These are phyloP conservation scores for Xylariaceae sp. DNA, from an alignment of 2,329 filamentous ascomycete species.

Conservation along the genomic window DNA sequence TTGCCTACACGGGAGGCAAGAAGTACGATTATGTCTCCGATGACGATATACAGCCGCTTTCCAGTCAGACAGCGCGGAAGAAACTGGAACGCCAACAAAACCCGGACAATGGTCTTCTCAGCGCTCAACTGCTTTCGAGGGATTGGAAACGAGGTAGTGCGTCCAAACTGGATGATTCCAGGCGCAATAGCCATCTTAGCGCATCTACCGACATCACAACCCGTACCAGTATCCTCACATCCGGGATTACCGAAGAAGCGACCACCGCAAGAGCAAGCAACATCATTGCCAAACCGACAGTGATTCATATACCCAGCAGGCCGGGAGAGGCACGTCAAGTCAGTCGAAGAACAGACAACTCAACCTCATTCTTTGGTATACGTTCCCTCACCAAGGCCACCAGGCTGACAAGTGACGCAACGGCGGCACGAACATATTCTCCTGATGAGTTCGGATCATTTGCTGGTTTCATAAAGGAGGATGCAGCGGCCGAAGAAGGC, in stretches of 20 bases:
- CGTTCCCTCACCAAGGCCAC: slow-evolving; percentile 24
- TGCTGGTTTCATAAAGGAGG: slow-evolving; percentile 9
- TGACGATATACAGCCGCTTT: slow-evolving; percentile 19
- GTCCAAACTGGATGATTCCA: slow-evolving; percentile 16
- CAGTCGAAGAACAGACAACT: slow-evolving; percentile 26
- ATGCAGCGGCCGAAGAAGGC: slow-evolving; percentile 13
- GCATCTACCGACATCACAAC: slow-evolving; percentile 26
- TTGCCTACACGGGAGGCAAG: slow-evolving; percentile 25
- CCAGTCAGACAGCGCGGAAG: slow-evolving; percentile 18
- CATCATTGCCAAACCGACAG: slow-evolving; percentile 28
- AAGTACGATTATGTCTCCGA: slow-evolving; percentile 25
- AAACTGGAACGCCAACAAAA: slow-evolving; percentile 20
- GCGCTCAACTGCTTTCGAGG: slow-evolving; percentile 26
- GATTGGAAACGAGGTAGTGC: slow-evolving; percentile 26
- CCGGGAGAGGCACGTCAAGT: slow-evolving; percentile 28
- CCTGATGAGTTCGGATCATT: slow-evolving; percentile 13
- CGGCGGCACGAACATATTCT: slow-evolving; percentile 5
- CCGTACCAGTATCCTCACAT: slow-evolving; percentile 30
- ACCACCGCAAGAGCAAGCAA: slow-evolving; percentile 25
- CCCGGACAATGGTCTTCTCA: slow-evolving; percentile 14
- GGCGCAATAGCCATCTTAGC: slow-evolving; percentile 27
- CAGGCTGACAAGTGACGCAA: slow-evolving; percentile 11
- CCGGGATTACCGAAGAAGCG: slow-evolving; percentile 26
- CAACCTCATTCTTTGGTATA: slow-evolving; percentile 28
- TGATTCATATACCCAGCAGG: slow-evolving; percentile 32